These are phyloP conservation scores for Aspergillus carbonarius DNA, from an alignment of 2,329 filamentous ascomycete genomes.

Conservation along the genomic window DNA sequence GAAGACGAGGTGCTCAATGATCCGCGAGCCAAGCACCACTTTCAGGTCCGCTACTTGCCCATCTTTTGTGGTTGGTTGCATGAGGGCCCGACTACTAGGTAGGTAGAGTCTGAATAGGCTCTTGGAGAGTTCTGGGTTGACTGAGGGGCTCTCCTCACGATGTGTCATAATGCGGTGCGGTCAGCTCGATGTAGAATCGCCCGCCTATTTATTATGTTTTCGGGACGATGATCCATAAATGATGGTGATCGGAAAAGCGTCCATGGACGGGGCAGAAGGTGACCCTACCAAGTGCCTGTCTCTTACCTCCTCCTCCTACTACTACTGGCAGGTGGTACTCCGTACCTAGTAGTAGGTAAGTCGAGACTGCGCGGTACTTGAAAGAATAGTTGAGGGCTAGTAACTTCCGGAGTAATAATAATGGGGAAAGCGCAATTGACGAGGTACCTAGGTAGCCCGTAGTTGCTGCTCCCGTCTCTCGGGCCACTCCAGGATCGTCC, in stretches of 20 bases:
- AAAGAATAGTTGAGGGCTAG: no score
- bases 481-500: neutral
- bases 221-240: neutral
- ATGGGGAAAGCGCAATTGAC: neutral
- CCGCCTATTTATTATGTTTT: neutral
- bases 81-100: neutral
- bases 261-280: neutral
- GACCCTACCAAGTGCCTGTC: no score
- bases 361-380: no score
- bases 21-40: neutral
- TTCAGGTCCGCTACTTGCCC: neutral
- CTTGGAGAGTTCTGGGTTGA: neutral
- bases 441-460: no score
- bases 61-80: neutral
- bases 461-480: neutral
- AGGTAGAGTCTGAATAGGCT: neutral
- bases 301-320: no score
- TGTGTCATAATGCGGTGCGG: neutral
- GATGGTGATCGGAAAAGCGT: neutral
- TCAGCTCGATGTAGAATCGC: neutral
- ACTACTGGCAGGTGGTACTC: no score
- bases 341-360: no score
- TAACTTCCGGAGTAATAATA: neutral
- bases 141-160: neutral
- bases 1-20: neutral